These are phyloP conservation scores for Fulvia fulva DNA, from an alignment of 2,329 filamentous ascomycete species.

Conservation along the genomic window DNA sequence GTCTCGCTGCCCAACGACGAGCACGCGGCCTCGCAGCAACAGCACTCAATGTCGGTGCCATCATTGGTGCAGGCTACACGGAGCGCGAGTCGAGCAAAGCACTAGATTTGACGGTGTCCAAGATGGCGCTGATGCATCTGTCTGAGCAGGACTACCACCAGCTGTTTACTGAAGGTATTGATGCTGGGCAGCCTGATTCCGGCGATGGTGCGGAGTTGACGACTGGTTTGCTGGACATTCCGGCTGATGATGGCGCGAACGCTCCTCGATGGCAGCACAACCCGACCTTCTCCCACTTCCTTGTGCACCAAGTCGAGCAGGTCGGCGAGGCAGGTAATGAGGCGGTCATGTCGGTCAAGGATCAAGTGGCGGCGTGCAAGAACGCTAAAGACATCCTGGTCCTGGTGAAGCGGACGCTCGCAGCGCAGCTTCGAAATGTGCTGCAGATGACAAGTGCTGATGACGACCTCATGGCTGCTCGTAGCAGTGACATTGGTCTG, in stretches of 20 bases:
- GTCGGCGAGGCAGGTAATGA: background rate
- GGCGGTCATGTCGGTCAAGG: background rate
- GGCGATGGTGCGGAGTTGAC: constrained; percentile 21
- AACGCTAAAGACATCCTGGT: background rate
- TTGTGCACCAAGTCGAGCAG: background rate
- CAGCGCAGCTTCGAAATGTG: background rate
- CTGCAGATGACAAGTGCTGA: background rate
- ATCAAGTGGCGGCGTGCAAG: background rate
- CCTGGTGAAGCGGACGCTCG: background rate
- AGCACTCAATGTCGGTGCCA: constrained; percentile 51
- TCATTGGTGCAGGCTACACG: constrained; percentile 42
- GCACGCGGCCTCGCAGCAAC: constrained; percentile 42
- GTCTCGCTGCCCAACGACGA: constrained; percentile 36
- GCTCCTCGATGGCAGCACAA: background rate
- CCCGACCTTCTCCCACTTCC: background rate
- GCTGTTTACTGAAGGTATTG: constrained; percentile 50
- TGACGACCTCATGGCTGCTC: background rate
- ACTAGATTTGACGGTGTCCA: background rate
- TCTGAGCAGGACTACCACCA: constrained; percentile 51
- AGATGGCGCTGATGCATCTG: constrained; percentile 19
- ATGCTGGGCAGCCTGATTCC: constrained; percentile 31
- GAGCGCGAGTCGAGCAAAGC: background rate
- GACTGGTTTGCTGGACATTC: constrained; percentile 21
- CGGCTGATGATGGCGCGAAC: background rate
- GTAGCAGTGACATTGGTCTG: constrained; percentile 30